Evolutionary conservation across 768 basidiomycete species (phyloP).

Genomic region (Suillus brevipes): DNA sequence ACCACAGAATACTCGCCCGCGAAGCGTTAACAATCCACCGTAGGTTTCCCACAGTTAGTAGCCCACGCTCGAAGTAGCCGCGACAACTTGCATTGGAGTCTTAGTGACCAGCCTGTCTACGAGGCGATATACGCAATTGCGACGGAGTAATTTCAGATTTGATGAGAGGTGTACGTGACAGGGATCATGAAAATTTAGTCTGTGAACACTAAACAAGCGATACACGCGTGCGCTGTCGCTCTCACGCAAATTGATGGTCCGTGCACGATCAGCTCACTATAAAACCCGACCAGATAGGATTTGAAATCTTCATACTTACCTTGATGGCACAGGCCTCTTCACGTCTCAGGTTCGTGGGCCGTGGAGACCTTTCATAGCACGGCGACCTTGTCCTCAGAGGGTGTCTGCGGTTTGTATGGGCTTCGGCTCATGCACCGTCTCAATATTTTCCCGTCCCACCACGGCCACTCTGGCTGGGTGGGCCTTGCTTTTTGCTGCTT

Average conservation of each 20-base stretch:
- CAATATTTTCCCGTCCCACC: constrained; percentile 78
- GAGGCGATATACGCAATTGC: neutral
- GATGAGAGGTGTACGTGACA: neutral
- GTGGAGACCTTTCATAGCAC: constrained; percentile 54
- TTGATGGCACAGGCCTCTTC: constrained; percentile 63
- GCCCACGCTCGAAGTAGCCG: neutral
- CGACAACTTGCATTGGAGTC: neutral
- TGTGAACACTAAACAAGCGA: neutral
- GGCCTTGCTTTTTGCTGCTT: constrained; percentile 32
- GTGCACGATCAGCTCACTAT: constrained; percentile 20
- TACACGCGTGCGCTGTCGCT: neutral
- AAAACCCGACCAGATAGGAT: constrained; percentile 8
- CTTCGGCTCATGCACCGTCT: constrained; percentile 76
- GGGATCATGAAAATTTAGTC: neutral
- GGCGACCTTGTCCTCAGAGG: constrained; percentile 57
- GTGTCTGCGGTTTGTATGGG: constrained; percentile 46
- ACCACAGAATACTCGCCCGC: neutral
- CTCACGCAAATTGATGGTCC: constrained; percentile 20
- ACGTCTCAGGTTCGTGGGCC: constrained; percentile 55
- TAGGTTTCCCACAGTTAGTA: neutral
- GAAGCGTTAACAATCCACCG: neutral
- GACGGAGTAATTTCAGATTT: neutral
- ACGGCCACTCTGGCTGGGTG: constrained; percentile 55
- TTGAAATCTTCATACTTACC: constrained; percentile 50
- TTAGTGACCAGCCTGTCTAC: neutral